Percentiles rank a stretch among this genome's conserved stretches.
These are phyloP conservation scores for Ogataea minuta DNA, from an alignment of 805 yeast species.

Conservation along the genomic window DNA sequence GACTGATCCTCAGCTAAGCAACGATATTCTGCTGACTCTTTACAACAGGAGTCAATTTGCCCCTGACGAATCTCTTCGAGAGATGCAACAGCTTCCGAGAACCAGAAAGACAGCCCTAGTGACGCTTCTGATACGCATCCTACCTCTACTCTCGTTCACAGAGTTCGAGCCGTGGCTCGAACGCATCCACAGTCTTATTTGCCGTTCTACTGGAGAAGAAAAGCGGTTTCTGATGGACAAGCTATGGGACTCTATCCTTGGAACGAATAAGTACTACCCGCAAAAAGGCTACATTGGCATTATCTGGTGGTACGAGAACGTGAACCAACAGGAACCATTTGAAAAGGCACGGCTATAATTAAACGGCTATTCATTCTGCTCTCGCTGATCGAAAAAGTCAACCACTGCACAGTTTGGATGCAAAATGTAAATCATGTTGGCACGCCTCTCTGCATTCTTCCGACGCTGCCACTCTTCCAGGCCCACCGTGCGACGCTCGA, in stretches of 20 bases:
- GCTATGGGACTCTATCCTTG: slow-evolving; percentile 49
- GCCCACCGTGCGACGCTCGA: slow-evolving; percentile 27
- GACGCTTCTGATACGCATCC: slow-evolving; percentile 44
- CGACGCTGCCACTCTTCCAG: slow-evolving; percentile 25
- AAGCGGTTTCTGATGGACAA: slow-evolving; percentile 36
- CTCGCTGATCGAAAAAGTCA: slow-evolving; percentile 52
- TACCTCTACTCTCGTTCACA: slow-evolving; percentile 50
- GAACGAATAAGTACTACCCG: slow-evolving; percentile 54
- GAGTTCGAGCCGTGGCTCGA: slow-evolving; percentile 47
- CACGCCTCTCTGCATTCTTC: slow-evolving; percentile 24
- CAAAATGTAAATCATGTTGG: slow-evolving; percentile 46
- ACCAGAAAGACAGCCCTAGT: slow-evolving; percentile 49
- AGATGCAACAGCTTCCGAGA: slow-evolving; percentile 12
- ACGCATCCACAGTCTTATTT: slow-evolving; percentile 39
- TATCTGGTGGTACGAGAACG: slow-evolving; percentile 60
- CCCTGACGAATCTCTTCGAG: slow-evolving; percentile 8
- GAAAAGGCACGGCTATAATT: slow-evolving; percentile 15
- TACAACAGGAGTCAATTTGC: slow-evolving; percentile 38
- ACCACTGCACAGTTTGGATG: slow-evolving; percentile 85
- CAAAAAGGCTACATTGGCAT: slow-evolving; percentile 55
- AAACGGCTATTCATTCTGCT: slow-evolving; percentile 6
- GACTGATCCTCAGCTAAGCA: slow-evolving; percentile 27
- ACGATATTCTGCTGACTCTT: slow-evolving; percentile 42
- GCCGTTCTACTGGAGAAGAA: slow-evolving; percentile 33
- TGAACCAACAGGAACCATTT: slow-evolving; percentile 18